Conservation (phyloP, 106 monocot genomes). For the Apostasia shenzhenica region DNA sequence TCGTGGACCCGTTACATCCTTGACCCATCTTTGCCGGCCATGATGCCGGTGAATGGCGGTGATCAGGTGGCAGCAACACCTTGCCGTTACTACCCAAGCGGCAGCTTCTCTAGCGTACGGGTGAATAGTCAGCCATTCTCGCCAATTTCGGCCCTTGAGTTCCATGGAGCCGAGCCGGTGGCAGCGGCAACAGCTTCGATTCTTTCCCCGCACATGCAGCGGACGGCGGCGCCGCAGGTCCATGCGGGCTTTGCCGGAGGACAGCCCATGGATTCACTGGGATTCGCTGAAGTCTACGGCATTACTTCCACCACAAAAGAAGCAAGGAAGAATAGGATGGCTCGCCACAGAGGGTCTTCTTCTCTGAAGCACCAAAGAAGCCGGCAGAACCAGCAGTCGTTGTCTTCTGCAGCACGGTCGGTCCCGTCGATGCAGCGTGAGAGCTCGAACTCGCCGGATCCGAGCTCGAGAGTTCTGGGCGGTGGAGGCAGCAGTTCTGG, state of each 20-base stretch:
- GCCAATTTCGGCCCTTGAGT: neutral
- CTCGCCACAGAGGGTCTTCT: slow-evolving; percentile 58
- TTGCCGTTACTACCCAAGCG: slow-evolving; percentile 10
- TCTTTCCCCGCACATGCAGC: neutral
- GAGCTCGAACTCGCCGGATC: too few species aligned
- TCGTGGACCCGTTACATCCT: neutral
- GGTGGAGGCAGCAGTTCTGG: too few species aligned
- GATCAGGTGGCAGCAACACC: neutral
- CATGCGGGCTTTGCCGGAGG: neutral
- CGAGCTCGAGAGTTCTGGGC: neutral
- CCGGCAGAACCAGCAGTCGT: slow-evolving; percentile 4
- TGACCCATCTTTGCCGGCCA: neutral
- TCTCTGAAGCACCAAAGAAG: slow-evolving; percentile 46
- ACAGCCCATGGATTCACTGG: slow-evolving; percentile 20
- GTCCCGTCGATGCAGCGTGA: neutral
- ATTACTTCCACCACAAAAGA: slow-evolving; percentile 65
- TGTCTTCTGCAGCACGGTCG: neutral
- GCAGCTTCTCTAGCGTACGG: slow-evolving; percentile 1
- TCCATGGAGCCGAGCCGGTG: neutral
- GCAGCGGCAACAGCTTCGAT: neutral
- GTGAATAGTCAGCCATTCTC: too few species aligned
- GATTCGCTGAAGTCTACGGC: neutral
- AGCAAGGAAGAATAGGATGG: slow-evolving; percentile 94
- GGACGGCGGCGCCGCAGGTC: neutral
- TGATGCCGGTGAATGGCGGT: neutral